phyloP scores from a whole-genome alignment of 148 eudicot genomes.

The Simmondsia chinensis region DNA sequence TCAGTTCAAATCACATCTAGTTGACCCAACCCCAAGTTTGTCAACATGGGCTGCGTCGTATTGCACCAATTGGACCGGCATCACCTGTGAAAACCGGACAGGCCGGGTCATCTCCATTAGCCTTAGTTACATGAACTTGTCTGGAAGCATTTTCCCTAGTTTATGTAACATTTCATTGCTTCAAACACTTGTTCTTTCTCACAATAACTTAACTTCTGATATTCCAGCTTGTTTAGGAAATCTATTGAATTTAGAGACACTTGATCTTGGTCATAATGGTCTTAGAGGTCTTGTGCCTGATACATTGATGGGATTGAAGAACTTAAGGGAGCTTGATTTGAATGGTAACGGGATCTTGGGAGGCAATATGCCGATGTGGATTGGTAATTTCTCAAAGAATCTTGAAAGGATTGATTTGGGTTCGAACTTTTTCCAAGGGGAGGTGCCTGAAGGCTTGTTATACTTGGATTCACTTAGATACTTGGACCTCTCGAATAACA shows the following conservation, averaged over 20 bases:
- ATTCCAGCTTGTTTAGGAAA: constrained; percentile 52
- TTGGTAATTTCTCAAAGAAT: constrained; percentile 51
- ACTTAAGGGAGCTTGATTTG: constrained; percentile 35
- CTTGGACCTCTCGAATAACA: constrained; percentile 68
- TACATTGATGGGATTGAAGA: constrained; percentile 27
- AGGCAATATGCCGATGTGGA: constrained; percentile 54
- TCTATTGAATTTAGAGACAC: constrained; percentile 28
- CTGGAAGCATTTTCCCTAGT: constrained; percentile 47
- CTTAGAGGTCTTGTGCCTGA: constrained; percentile 45
- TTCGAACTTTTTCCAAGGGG: constrained; percentile 50
- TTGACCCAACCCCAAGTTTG: constrained; percentile 41
- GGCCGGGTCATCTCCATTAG: constrained; percentile 51
- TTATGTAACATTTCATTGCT: constrained; percentile 58
- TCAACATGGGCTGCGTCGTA: constrained; percentile 50
- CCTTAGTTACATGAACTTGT: constrained; percentile 49
- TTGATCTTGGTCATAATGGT: constrained; percentile 59
- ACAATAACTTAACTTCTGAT: constrained; percentile 40
- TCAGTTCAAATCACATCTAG: constrained; percentile 44
- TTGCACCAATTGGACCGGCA: constrained; percentile 47
- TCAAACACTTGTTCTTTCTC: constrained; percentile 51
- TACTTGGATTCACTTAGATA: constrained; percentile 44
- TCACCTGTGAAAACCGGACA: constrained; percentile 34
- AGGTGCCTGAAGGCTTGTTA: constrained; percentile 55
- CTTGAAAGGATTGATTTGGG: constrained; percentile 53
- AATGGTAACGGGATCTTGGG: constrained; percentile 31